Evolutionary conservation across 2,329 filamentous ascomycete genomes (phyloP), one percentile per base, ranked within the genome.

Genomic region (Pyrenochaeta sp.): DNA sequence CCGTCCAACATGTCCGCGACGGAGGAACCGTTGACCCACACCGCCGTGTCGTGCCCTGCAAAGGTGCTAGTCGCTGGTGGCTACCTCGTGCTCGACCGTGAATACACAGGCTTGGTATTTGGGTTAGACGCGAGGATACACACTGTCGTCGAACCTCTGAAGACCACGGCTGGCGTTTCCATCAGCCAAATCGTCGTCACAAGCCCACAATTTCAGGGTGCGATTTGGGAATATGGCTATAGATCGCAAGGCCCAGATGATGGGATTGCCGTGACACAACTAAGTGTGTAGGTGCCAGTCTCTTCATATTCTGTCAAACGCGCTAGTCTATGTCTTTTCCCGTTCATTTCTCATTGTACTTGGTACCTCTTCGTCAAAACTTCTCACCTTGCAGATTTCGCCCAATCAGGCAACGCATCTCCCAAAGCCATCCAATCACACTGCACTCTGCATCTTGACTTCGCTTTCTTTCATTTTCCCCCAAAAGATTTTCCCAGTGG

Each of bases 31-130:
- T 50, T 61, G 52, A 56, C 41, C 42, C 60, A 68, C 39, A 72
- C 57, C 45, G 73, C 79, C 59, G 86, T 96, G 62, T 98, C 95
- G 59, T 94, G 95, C 18, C 95, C 95, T 15, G 95, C 95, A 66
- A 99, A 99, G 81, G 95, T 99, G 56, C 85, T 99, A 61, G 85
- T 98, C 48, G 92, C 94, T 3, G 95, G 95, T 60, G 95, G 95
- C 57, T 99, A 98, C 77, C 87, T 98, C 40, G 94, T 97, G 18
- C 87, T 99, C 40, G 94, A 98, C 79, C 87, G 91, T 56, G 82
- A 85, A 56, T 92, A 97, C 77, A 95, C 90, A 2, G 94, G 89
- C 31, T 80, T 87, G 15, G 86, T 88, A 3, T 87, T 88, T 65
- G 86, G 85, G 29, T 81, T 89, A 45, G 81, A 87, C 71, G 86